Evolutionary conservation across 371 early-diverging fungal genomes (phyloP), one percentile per base, ranked within the genome.

Genomic region (Gilbertella persicaria): DNA sequence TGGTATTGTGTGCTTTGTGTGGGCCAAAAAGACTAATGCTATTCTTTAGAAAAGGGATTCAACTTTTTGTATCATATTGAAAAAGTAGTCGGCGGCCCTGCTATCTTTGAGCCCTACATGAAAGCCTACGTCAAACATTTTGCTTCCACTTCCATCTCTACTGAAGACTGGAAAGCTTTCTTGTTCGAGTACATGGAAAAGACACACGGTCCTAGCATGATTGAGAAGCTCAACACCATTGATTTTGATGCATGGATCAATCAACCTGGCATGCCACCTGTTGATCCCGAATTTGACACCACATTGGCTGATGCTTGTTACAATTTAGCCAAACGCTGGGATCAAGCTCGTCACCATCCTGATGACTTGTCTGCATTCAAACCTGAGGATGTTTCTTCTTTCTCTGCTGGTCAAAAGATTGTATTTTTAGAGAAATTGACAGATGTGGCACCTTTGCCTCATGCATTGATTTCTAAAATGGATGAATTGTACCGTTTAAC

Each of bases 161-260:
- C 95, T 4, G 76, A 86, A 26, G 86, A 95, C 54, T 98, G 94
- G 89, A 90, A 92, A 74, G 71, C 70, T 7, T 90, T 81, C 64
- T 66, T 98, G 54, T 89, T 85, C 64, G 64, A 73, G 30, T 95
- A 85, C 77, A 79, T 82, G 67, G 79, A 80, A 43, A 64, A 82
- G 54, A 66, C 71, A 12, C 74, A 85, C 57, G 86, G 88, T 43
- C 53, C 75, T 25, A 78, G 79, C 21, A 90, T 92, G 76, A 69
- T 85, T 20, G 82, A 83, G 19, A 71, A 84, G 50, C 71, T 92
- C 48, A 77, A 86, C 49, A 67, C 69, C 19, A 82, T 98, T 36
- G 93, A 96, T 58, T 97, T 93, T 89, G 84, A 97, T 60, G 66
- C 77, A 23, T 98, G 98, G 98, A 82, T 97, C 55, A 66, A 86